Conservation (phyloP, 805 yeast genomes). For the Saturnispora dispora region DNA sequence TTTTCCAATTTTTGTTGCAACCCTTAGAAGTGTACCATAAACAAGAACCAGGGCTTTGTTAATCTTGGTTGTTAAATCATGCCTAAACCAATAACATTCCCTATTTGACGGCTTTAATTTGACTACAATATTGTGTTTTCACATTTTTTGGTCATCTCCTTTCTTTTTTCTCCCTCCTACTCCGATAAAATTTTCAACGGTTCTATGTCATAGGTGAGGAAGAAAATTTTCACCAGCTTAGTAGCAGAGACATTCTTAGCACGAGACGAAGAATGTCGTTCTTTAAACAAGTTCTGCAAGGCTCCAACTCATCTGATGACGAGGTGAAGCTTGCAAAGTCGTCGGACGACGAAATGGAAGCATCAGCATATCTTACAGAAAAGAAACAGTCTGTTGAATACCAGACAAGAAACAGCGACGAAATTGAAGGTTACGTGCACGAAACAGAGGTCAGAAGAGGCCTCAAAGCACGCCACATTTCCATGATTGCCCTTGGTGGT, state of each 20-base stretch:
- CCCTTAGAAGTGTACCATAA: neutral
- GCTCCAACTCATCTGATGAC: neutral
- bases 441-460: slow-evolving; percentile 32
- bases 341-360: neutral
- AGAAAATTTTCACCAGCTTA: neutral
- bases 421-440: slow-evolving; percentile 8
- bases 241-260: neutral
- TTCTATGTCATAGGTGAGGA: neutral
- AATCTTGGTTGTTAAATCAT: too few relatives aligned
- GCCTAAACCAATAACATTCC: neutral
- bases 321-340: neutral
- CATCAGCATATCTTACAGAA: neutral
- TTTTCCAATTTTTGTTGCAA: neutral
- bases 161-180: neutral
- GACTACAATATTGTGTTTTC: neutral
- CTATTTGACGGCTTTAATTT: neutral
- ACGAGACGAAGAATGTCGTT: neutral
- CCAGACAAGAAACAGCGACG: neutral
- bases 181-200: neutral
- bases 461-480: slow-evolving; percentile 55
- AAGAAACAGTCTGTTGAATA: slow-evolving; percentile 1
- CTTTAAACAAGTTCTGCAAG: neutral
- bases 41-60: too few relatives aligned
- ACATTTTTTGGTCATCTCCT: neutral
- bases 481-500: slow-evolving; percentile 72